phyloP scores from a whole-genome alignment of 2,329 filamentous ascomycete species.

The Fusarium sp. region DNA sequence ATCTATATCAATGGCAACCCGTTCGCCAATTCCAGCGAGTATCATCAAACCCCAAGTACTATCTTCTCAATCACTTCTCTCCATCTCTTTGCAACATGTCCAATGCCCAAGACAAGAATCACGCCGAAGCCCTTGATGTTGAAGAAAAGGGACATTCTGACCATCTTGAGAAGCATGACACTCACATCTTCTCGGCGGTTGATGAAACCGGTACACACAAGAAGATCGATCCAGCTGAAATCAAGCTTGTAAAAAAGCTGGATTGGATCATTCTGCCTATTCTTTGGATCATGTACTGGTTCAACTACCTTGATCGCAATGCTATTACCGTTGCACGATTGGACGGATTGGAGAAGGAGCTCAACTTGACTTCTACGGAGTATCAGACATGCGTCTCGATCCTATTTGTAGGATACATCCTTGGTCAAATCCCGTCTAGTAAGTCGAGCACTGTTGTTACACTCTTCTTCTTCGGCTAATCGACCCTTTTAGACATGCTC shows the following conservation, averaged over 20 bases:
- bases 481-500: conserved; percentile 53
- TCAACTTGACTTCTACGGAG: conserved; percentile 56
- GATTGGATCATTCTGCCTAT: conserved; percentile 43
- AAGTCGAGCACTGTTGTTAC: no score
- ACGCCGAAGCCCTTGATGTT: not conserved
- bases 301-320: conserved; percentile 60
- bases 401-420: conserved; percentile 52
- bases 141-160: conserved; percentile 24
- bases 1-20: conserved; percentile 20
- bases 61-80: not conserved
- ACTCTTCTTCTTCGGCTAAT: conserved; percentile 39
- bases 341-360: conserved; percentile 64
- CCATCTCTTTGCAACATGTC: not conserved
- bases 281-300: conserved; percentile 55
- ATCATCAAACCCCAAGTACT: not conserved
- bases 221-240: conserved; percentile 35
- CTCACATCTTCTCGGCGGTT: not conserved
- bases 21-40: not conserved
- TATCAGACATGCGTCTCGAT: conserved; percentile 52
- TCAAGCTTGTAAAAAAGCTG: conserved; percentile 35
- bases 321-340: conserved; percentile 68
- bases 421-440: conserved; percentile 52
- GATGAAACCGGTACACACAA: conserved; percentile 34
- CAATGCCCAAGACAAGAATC: not conserved
- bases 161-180: conserved; percentile 23